phyloP scores from a whole-genome alignment of 2,329 filamentous ascomycete genomes.

The Lasiodiplodia sp. region DNA sequence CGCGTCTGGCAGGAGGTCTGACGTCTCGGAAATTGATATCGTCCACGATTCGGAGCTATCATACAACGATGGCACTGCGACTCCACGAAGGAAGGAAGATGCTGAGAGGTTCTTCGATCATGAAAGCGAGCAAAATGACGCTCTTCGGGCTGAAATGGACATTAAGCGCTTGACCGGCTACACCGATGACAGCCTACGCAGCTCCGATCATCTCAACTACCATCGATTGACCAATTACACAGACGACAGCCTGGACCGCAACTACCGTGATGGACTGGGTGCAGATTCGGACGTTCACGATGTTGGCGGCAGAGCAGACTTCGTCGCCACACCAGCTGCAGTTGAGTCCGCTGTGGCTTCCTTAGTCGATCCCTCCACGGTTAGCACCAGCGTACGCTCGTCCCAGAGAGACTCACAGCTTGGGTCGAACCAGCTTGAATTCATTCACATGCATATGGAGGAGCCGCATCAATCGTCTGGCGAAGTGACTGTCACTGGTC shows the following conservation, averaged over 20 bases:
- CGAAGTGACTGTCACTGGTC: slow-evolving; percentile 34
- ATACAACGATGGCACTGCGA: slow-evolving; percentile 11
- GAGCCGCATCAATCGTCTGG: slow-evolving; percentile 35
- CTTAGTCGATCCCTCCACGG: slow-evolving; percentile 80
- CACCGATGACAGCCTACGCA: slow-evolving; percentile 60
- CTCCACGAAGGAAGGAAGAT: slow-evolving; percentile 43
- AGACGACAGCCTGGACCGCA: slow-evolving; percentile 62
- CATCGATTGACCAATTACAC: slow-evolving; percentile 59
- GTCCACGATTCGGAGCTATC: slow-evolving; percentile 14
- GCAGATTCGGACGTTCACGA: slow-evolving; percentile 72
- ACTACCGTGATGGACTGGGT: slow-evolving; percentile 63
- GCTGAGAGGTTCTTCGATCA: slow-evolving; percentile 59
- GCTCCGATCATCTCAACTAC: slow-evolving; percentile 55
- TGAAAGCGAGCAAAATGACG: slow-evolving; percentile 67
- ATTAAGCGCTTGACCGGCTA: slow-evolving; percentile 52
- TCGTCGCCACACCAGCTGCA: slow-evolving; percentile 73
- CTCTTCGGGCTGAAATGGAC: slow-evolving; percentile 56
- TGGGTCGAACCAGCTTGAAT: slow-evolving; percentile 4
- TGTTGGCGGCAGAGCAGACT: slow-evolving; percentile 75
- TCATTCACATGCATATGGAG: slow-evolving; percentile 10
- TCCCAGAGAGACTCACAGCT: slow-evolving; percentile 35
- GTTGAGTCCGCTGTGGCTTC: slow-evolving; percentile 93
- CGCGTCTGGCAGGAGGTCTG: slow-evolving; percentile 52
- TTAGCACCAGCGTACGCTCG: slow-evolving; percentile 58
- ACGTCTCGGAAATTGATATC: slow-evolving; percentile 8